Percentiles rank a stretch among this genome's conserved stretches.
These are phyloP conservation scores for Aspergillus niger DNA, from an alignment of 2,329 filamentous ascomycete genomes.

Conservation along the genomic window DNA sequence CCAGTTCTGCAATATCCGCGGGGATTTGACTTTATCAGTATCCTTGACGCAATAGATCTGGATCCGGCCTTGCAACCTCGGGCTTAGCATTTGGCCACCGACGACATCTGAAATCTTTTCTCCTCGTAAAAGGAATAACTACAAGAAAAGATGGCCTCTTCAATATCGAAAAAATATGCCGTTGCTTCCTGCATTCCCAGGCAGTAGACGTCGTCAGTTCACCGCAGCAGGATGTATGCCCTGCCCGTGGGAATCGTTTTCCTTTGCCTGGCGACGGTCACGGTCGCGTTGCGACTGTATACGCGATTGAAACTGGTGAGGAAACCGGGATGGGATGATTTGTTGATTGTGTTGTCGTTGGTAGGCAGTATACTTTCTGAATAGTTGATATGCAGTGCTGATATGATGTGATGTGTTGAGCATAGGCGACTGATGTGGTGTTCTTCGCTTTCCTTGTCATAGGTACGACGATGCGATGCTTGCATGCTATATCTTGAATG, in stretches of 20 bases:
- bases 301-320: slow-evolving; percentile 27
- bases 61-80: neutral
- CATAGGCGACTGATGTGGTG: slow-evolving; percentile 15
- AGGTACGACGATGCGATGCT: neutral
- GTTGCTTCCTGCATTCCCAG: neutral
- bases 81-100: neutral
- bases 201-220: neutral
- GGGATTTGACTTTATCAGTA: neutral
- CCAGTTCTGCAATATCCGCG: neutral
- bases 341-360: slow-evolving; percentile 26
- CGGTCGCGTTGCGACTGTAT: slow-evolving; percentile 26
- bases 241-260: slow-evolving; percentile 25
- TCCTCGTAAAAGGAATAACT: too few species aligned
- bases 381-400: neutral
- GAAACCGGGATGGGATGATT: slow-evolving; percentile 31
- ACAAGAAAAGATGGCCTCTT: too few species aligned
- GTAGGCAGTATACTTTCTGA: slow-evolving; percentile 11
- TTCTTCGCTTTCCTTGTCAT: slow-evolving; percentile 19
- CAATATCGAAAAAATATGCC: neutral
- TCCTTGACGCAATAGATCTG: slow-evolving; percentile 23
- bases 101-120: neutral
- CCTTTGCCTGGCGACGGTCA: slow-evolving; percentile 20
- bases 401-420: neutral
- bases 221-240: slow-evolving; percentile 24
- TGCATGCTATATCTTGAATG: neutral